Evolutionary conservation across 331 rosid species (phyloP), one percentile per base, ranked within the genome.

Genomic region (Malus hybrid): DNA sequence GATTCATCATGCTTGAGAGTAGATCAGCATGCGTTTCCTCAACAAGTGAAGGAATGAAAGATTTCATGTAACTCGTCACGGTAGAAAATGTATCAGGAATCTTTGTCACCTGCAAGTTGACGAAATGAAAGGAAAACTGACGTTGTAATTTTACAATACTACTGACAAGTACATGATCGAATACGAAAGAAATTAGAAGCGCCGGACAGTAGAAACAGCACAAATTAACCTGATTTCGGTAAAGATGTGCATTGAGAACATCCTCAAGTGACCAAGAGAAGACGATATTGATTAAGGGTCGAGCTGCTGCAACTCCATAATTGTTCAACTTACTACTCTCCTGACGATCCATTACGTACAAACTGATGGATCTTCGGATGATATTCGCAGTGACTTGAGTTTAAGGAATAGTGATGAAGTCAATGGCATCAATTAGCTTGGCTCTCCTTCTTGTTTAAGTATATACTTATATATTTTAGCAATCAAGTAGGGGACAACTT

Each of bases 11-110:
- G 74, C 77, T 65, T 19, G 88, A 78, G 16, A 19, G 70, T 63
- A 88, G 60, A 19, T 90, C 91, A 65, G 83, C 68, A 13, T 72
- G 96, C 10, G 89, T 86, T 81, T 90, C 96, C 71, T 88, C 91
- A 36, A 85, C 60, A 39, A 85, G 75, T 69, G 85, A 59, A 66
- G 77, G 80, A 63, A 81, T 46, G 75, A 87, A 87, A 6, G 92
- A 80, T 10, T 75, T 68, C 84, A 72, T 7, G 82, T 84, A 86
- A 3, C 79, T 39, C 5, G 65, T 8, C 39, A 28, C 15, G 3
- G 88, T 80, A 10, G 7, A 16, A 66, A 90, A 87, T 55, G 78
- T 76, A 11, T 2, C 16, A 19, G 90, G 92, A n/a, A 90, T 87
- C 44, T 54, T 67, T 7, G 18, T 72, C 19, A 86, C 86, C 92